phyloP scores from a whole-genome alignment of 345 rosid species.

The Corchorus capsularis region DNA sequence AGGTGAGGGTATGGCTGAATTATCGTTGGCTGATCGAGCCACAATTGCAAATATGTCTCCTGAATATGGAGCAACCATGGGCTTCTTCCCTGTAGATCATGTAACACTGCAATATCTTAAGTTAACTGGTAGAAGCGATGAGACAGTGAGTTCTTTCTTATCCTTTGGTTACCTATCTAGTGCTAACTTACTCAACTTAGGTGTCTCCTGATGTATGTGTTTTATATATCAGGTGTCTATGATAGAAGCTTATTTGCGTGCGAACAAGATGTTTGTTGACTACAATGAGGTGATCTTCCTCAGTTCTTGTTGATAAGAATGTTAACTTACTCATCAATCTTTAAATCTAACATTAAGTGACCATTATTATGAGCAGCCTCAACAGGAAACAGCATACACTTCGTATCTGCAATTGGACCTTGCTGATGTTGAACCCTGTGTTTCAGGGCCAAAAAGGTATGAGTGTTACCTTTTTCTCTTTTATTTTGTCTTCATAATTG shows the following conservation, averaged over 20 bases:
- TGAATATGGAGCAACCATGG: slow-evolving; percentile 97
- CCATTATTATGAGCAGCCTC: slow-evolving; percentile 50
- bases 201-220: too few relatives aligned
- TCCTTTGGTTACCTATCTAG: neutral
- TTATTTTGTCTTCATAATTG: neutral
- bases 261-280: slow-evolving; percentile 89
- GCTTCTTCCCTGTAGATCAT: slow-evolving; percentile 93
- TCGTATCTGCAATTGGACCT: slow-evolving; percentile 77
- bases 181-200: too few relatives aligned
- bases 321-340: too few relatives aligned
- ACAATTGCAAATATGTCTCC: slow-evolving; percentile 97
- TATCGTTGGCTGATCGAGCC: slow-evolving; percentile 90
- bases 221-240: slow-evolving; percentile 54
- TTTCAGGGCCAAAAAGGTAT: slow-evolving; percentile 91
- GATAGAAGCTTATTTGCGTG: slow-evolving; percentile 83
- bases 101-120: slow-evolving; percentile 82
- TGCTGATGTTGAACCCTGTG: slow-evolving; percentile 76
- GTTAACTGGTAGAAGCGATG: slow-evolving; percentile 89
- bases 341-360: slow-evolving; percentile 13
- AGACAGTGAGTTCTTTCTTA: slow-evolving; percentile 54
- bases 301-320: slow-evolving; percentile 15
- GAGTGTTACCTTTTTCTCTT: neutral
- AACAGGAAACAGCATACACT: slow-evolving; percentile 66
- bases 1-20: slow-evolving; percentile 84
- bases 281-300: slow-evolving; percentile 61